Evolutionary conservation across 2,329 filamentous ascomycete genomes (phyloP).

Genomic region (Cladosporium phlei): DNA sequence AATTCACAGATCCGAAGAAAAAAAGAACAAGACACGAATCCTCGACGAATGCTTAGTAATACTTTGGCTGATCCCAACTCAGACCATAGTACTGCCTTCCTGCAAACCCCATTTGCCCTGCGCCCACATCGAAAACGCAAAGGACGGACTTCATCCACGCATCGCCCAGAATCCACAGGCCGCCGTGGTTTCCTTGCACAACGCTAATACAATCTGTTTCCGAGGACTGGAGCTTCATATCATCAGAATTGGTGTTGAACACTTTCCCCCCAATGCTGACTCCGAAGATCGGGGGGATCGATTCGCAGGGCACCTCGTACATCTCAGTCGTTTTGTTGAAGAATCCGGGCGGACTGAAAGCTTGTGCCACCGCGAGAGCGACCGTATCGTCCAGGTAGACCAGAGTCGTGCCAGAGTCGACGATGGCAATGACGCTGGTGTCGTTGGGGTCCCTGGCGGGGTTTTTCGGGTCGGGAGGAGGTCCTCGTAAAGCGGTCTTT

Average conservation of each 20-base stretch:
- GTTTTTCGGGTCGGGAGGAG: conserved; percentile 13
- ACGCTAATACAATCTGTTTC: conserved; percentile 30
- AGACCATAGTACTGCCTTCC: conserved; percentile 26
- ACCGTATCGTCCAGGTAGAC: conserved; percentile 39
- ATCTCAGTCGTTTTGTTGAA: not conserved
- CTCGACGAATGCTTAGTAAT: too few relatives aligned
- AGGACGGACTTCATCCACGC: conserved; percentile 49
- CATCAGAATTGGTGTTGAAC: conserved; percentile 28
- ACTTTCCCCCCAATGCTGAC: conserved; percentile 37
- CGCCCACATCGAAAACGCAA: conserved; percentile 48
- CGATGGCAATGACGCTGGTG: conserved; percentile 38
- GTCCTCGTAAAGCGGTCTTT: conserved; percentile 10
- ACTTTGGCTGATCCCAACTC: not conserved
- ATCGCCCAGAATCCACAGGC: conserved; percentile 42
- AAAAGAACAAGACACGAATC: too few relatives aligned
- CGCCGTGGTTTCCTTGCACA: conserved; percentile 29
- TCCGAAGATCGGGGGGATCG: conserved; percentile 38
- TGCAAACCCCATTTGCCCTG: conserved; percentile 45
- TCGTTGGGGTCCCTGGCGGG: conserved; percentile 25
- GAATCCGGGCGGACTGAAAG: conserved; percentile 41
- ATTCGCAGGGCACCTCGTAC: conserved; percentile 38
- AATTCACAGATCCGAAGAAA: too few relatives aligned
- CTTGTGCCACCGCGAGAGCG: conserved; percentile 35
- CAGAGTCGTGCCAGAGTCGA: conserved; percentile 43
- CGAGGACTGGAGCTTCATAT: conserved; percentile 25